These are phyloP conservation scores for Starmerella kuoi DNA, from an alignment of 805 yeast genomes.

Conservation along the genomic window DNA sequence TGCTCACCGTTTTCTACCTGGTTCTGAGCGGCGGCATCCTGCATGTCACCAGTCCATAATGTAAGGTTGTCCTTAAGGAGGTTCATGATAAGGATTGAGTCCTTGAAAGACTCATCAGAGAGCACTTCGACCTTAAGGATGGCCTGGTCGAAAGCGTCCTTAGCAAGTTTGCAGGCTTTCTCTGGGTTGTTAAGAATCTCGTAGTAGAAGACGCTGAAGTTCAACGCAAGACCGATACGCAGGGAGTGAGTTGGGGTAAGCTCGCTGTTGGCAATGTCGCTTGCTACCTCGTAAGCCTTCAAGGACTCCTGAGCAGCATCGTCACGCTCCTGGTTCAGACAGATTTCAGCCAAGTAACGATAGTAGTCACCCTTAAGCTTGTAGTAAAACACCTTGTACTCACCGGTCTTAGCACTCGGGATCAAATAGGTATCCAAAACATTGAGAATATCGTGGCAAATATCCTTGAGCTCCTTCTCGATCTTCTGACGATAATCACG, in stretches of 20 bases:
- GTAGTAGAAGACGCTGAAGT: conserved; percentile 96
- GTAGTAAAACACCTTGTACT: conserved; percentile 95
- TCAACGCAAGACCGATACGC: conserved; percentile 94
- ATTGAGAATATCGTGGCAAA: conserved; percentile 84
- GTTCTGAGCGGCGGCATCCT: conserved; percentile 33
- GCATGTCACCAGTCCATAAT: conserved; percentile 46
- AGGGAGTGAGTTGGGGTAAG: conserved; percentile 98
- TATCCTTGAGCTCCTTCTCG: conserved; percentile 85
- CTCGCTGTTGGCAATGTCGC: conserved; percentile 96
- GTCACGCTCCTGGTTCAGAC: conserved; percentile 83
- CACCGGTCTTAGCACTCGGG: conserved; percentile 93
- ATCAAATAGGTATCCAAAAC: conserved; percentile 84
- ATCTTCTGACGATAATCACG: conserved; percentile 93
- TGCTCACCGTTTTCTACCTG: conserved; percentile 14
- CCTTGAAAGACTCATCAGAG: conserved; percentile 97
- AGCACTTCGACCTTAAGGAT: conserved; percentile 97
- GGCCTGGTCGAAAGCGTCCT: conserved; percentile 98
- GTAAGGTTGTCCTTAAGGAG: conserved; percentile 61
- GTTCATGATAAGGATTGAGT: conserved; percentile 98
- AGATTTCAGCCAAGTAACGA: conserved; percentile 97
- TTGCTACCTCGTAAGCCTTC: conserved; percentile 91
- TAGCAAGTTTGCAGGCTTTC: conserved; percentile 98
- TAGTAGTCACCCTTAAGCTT: conserved; percentile 99
- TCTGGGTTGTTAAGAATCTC: conserved; percentile 98
- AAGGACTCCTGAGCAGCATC: conserved; percentile 89